Base-by-base conservation (phyloP, 2,329 filamentous ascomycete genomes). In the Ophiostoma ips region DNA sequence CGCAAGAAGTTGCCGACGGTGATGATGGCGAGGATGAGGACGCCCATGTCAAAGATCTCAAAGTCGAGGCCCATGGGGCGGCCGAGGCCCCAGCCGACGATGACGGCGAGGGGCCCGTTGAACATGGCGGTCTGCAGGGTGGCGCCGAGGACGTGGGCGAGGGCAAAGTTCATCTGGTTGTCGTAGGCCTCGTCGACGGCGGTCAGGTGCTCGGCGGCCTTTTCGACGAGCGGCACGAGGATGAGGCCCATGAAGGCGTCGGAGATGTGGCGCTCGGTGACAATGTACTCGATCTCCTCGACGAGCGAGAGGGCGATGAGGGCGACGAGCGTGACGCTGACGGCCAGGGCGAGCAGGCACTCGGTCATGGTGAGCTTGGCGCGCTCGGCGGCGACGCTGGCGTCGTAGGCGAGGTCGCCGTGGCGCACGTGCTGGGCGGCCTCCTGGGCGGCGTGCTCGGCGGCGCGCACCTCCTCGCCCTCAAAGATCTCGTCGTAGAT, bases 101-200 rank as follows among this genome's bases (percentile, higher is more conserved):
- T 72, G 33, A 94, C 79, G 8, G 87, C 81, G 4, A 95, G 73
- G 0, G 89, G 88, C 0, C 82, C 87, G 62, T 94, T 95, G 61
- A 95, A 79, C 31, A 95, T 75, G 1, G 88, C 87, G 0, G 89
- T 95, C 66, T 95, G 89, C 52, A 95, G 83, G 1, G 85, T 90
- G 2, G 87, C 82, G 44, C 87, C 87, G 38, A 95, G 78, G 49
- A 92, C 85, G 63, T 95, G 87, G 41, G 85, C 84, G 24, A 92
- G 73, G 0, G 87, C 86, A 64, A 89, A 82, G 68, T 92, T 92
- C 73, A 89, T 87, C 62, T 83, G 80, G 61, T 85, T 79, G 58
- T 87, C 83, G 72, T 80, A 55, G 21, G 87, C 87, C 71, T 94
- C 87, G 58, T 92, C 85, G 52, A 94, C 72, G 38, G 86, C 84